phyloP scores from a whole-genome alignment of 1,284 basidiomycete genomes.

The Trametes polyzona region DNA sequence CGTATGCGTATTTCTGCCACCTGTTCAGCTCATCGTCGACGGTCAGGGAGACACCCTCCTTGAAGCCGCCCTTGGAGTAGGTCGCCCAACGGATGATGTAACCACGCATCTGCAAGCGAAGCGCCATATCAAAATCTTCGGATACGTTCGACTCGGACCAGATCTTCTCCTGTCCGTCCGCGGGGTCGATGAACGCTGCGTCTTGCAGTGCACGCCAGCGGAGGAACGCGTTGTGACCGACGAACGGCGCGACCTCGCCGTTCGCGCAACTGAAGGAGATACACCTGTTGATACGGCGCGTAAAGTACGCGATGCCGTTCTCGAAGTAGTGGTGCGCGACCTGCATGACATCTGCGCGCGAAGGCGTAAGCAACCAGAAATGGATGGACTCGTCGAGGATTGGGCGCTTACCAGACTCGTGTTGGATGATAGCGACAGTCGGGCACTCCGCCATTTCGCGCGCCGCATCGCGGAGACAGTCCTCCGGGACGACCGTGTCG shows the following conservation, averaged over 20 bases:
- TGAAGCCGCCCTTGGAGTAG: slow-evolving; percentile 56
- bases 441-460: slow-evolving; percentile 58
- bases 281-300: slow-evolving; percentile 48
- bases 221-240: slow-evolving; percentile 65
- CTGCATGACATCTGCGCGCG: slow-evolving; percentile 50
- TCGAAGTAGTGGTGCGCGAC: slow-evolving; percentile 64
- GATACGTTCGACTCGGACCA: slow-evolving; percentile 63
- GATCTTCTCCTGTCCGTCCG: slow-evolving; percentile 51
- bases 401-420: slow-evolving; percentile 42
- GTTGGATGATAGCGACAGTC: slow-evolving; percentile 55
- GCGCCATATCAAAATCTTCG: slow-evolving; percentile 64
- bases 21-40: slow-evolving; percentile 56
- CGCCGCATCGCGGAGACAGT: slow-evolving; percentile 61
- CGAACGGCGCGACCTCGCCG: slow-evolving; percentile 59
- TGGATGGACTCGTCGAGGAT: neutral
- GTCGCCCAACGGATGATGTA: slow-evolving; percentile 62
- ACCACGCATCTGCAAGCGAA: slow-evolving; percentile 51
- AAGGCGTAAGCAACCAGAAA: neutral
- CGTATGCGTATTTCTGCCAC: slow-evolving; percentile 64
- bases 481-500: slow-evolving; percentile 61
- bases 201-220: slow-evolving; percentile 62
- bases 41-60: slow-evolving; percentile 62
- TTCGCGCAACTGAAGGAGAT: slow-evolving; percentile 52
- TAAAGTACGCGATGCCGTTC: slow-evolving; percentile 62
- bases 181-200: slow-evolving; percentile 47